Evolutionary conservation across 1,139 yeast species (phyloP).

Genomic region (Hansenula lynferdii): DNA sequence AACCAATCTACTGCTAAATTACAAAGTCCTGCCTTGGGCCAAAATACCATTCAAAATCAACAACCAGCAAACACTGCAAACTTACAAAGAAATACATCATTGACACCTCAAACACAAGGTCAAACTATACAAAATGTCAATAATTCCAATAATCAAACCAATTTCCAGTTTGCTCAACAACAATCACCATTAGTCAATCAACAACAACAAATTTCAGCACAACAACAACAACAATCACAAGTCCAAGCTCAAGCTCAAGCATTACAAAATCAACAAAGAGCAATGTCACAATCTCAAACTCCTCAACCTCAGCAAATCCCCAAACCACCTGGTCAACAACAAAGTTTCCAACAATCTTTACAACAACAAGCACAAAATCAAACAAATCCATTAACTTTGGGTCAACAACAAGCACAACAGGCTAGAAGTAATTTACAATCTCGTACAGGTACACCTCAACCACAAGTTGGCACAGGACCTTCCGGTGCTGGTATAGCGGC

Average conservation of each 20-base stretch:
- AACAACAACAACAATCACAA: conserved; percentile 11
- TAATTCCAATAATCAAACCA: conserved; percentile 6
- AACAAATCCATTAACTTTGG: neutral
- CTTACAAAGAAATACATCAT: neutral
- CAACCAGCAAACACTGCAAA: conserved; percentile 5
- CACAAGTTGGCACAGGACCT: conserved; percentile 24
- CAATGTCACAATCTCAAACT: conserved; percentile 10
- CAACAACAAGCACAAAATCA: conserved; percentile 10
- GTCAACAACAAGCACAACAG: conserved; percentile 19
- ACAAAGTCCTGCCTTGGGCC: conserved; percentile 2
- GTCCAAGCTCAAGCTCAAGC: conserved; percentile 7
- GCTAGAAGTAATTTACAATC: conserved; percentile 10
- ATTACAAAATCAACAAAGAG: conserved; percentile 4
- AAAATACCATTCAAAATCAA: conserved; percentile 5
- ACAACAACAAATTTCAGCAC: conserved; percentile 2
- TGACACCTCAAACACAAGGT: conserved; percentile 2
- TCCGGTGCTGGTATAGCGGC: conserved; percentile 10
- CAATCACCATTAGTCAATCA: conserved; percentile 4
- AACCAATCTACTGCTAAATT: conserved; percentile 1
- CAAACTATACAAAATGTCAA: conserved; percentile 2
- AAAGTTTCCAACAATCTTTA: conserved; percentile 1
- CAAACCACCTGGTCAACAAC: conserved; percentile 13
- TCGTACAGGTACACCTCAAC: conserved; percentile 18
- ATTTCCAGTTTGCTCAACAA: conserved; percentile 10
- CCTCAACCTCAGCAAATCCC: conserved; percentile 10